A percentile compares a stretch with the other conserved stretches of the same genome.
Evolutionary conservation across 2,329 filamentous ascomycete species (phyloP).

Genomic region (Thyridium curvatum): DNA sequence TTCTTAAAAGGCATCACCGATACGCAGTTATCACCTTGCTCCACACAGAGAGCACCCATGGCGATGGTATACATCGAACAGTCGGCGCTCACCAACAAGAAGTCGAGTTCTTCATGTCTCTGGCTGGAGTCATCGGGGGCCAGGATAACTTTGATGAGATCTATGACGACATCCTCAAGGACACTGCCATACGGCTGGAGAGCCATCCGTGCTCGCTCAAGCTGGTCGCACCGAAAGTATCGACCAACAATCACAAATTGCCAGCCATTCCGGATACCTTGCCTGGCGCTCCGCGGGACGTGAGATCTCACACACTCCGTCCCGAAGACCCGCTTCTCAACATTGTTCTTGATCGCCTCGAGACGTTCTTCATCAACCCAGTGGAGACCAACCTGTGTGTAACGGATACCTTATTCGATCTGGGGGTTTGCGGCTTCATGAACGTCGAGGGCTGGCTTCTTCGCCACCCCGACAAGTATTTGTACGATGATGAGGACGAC

Average conservation of each 20-base stretch:
- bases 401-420: constrained; percentile 74
- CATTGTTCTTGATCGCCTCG: constrained; percentile 61
- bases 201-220: constrained; percentile 67
- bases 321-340: constrained; percentile 57
- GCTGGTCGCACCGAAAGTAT: constrained; percentile 56
- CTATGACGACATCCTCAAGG: constrained; percentile 66
- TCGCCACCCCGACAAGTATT: constrained; percentile 60
- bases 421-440: constrained; percentile 80
- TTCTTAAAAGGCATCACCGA: constrained; percentile 79
- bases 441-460: constrained; percentile 87
- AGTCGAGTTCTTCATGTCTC: constrained; percentile 61
- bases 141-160: constrained; percentile 65
- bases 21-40: constrained; percentile 77
- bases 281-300: constrained; percentile 55
- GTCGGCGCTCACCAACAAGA: constrained; percentile 71
- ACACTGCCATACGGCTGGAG: constrained; percentile 63
- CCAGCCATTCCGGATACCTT: constrained; percentile 49
- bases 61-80: constrained; percentile 53
- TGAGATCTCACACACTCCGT: constrained; percentile 54
- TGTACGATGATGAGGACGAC: constrained; percentile 42
- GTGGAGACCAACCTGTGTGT: constrained; percentile 86
- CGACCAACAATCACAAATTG: constrained; percentile 48
- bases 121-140: constrained; percentile 64
- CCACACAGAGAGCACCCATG: constrained; percentile 48
- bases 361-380: constrained; percentile 81